phyloP scores from a whole-genome alignment of 176 grass and related monocot genomes.

The Phyllostachys edulis region DNA sequence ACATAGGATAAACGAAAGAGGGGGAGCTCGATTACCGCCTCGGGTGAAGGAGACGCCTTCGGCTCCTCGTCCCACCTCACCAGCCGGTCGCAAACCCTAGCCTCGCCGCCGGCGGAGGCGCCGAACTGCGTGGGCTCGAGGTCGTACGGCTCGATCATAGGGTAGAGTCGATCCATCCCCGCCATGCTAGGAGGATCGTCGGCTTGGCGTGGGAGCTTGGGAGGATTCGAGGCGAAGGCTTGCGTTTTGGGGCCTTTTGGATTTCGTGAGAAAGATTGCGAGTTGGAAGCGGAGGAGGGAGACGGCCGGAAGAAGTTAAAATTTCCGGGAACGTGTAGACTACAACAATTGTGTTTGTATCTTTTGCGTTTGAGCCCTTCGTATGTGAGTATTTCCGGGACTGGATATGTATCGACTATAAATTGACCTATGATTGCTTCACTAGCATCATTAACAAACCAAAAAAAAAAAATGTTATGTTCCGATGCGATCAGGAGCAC shows the following conservation, averaged over 20 bases:
- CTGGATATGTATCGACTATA: background rate
- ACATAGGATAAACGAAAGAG: background rate
- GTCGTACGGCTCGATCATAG: conserved; percentile 34
- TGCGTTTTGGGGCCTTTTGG: background rate
- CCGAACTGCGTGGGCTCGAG: conserved; percentile 32
- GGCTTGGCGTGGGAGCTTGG: background rate
- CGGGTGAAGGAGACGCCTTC: background rate
- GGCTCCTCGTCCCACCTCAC: conserved; percentile 48
- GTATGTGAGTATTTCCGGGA: background rate
- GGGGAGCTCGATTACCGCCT: conserved; percentile 17
- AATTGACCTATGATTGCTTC: no score
- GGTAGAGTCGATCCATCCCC: conserved; percentile 37
- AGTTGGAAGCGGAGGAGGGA: conserved; percentile 11
- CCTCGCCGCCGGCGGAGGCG: background rate
- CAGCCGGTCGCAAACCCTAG: conserved; percentile 17
- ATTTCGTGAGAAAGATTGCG: conserved; percentile 9
- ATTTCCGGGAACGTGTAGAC: background rate
- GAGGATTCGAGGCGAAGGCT: background rate
- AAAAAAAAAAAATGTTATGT: no score
- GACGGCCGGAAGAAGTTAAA: conserved; percentile 22
- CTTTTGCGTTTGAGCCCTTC: background rate
- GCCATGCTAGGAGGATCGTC: conserved; percentile 17
- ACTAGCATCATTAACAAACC: no score
- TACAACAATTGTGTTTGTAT: background rate
- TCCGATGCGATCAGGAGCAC: no score